These are phyloP conservation scores for Carpinus viminea DNA, from an alignment of 306 rosid genomes.

Conservation along the genomic window DNA sequence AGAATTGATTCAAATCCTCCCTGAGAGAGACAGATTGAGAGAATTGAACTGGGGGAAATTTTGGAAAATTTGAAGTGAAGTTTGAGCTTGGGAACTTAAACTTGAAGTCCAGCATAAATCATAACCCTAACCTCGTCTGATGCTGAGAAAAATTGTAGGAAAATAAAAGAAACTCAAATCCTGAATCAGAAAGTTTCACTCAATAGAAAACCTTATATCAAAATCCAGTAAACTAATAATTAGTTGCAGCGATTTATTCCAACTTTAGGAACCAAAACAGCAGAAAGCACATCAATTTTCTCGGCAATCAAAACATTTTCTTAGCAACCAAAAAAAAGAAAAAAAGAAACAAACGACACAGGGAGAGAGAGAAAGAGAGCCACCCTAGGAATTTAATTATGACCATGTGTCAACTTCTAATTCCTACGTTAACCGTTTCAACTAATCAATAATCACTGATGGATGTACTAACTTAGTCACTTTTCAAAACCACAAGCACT, in stretches of 20 bases:
- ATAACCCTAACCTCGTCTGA: neutral
- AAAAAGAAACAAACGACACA: neutral
- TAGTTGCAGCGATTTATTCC: neutral
- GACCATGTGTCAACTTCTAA: too few species aligned
- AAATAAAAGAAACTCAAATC: neutral
- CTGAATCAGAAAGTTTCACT: neutral
- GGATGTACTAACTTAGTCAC: too few species aligned
- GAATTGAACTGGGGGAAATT: neutral
- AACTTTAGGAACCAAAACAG: neutral
- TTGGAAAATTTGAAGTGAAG: too few species aligned
- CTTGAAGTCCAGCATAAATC: neutral
- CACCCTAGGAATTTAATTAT: too few species aligned
- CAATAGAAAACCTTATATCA: neutral
- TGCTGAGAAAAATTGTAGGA: neutral
- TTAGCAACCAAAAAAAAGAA: slow-evolving; percentile 11
- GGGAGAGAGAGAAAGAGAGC: slow-evolving; percentile 17
- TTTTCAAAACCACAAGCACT: too few species aligned
- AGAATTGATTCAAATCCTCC: slow-evolving; percentile 14
- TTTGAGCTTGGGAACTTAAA: neutral
- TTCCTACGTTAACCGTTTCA: too few species aligned
- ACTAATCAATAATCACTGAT: too few species aligned
- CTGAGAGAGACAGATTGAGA: neutral
- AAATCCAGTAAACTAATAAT: neutral
- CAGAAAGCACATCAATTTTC: neutral
- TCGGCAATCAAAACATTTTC: neutral